Evolutionary conservation across 495 filamentous ascomycete genomes (phyloP).

Genomic region (Hypoxylon subgilvum): DNA sequence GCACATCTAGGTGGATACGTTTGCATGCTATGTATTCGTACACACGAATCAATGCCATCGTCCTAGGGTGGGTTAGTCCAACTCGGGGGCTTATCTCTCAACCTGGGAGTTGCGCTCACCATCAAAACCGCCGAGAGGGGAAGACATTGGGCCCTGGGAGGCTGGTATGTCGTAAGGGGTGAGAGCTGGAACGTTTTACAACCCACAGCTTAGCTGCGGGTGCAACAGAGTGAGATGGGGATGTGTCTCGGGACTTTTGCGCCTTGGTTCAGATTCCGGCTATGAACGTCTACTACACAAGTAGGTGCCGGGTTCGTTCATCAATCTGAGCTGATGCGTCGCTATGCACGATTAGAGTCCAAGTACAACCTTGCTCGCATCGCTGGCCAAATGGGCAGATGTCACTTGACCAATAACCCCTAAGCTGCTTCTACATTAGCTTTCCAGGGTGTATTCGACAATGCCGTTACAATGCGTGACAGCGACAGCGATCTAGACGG

Average conservation of each 20-base stretch:
- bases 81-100: too few relatives aligned
- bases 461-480: not conserved
- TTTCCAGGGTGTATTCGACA: not conserved
- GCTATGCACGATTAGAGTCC: not conserved
- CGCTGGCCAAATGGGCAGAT: constrained; percentile 2
- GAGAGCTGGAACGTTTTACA: constrained; percentile 1
- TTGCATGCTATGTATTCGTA: constrained; percentile 2
- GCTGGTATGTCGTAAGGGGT: constrained; percentile 1
- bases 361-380: constrained; percentile 9
- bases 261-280: constrained; percentile 18
- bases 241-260: constrained; percentile 32
- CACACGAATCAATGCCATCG: not conserved
- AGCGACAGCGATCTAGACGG: constrained; percentile 14
- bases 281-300: constrained; percentile 2
- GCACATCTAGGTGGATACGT: constrained; percentile 12
- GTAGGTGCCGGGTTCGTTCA: not conserved
- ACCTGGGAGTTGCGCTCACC: too few relatives aligned
- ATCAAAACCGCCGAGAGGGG: constrained; percentile 11
- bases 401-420: constrained; percentile 1
- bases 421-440: constrained; percentile 3
- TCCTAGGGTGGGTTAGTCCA: too few relatives aligned
- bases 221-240: constrained; percentile 11
- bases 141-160: constrained; percentile 17
- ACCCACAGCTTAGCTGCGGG: constrained; percentile 1
- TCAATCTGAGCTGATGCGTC: constrained; percentile 1